Evolutionary conservation across 495 filamentous ascomycete species (phyloP).

Genomic region (Penicillium tannophilum): DNA sequence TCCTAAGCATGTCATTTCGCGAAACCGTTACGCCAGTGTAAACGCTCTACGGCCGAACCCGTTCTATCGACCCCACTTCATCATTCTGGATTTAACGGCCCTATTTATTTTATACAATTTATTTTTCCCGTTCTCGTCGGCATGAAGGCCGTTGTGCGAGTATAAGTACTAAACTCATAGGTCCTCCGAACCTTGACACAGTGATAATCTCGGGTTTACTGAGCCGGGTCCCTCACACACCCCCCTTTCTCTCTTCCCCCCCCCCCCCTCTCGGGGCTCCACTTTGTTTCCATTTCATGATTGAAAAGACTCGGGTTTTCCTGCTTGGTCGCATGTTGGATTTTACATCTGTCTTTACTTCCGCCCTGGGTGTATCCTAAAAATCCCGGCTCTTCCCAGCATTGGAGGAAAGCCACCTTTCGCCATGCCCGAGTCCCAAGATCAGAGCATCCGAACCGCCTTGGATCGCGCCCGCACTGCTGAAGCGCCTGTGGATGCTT

Average conservation of each 20-base stretch:
- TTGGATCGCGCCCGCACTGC: constrained; percentile 70
- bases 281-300: constrained; percentile 29
- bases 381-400: constrained; percentile 3
- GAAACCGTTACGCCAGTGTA: constrained; percentile 45
- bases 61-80: constrained; percentile 23
- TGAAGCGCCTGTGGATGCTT: constrained; percentile 55
- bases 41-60: constrained; percentile 40
- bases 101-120: neutral
- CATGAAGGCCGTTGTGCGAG: constrained; percentile 16
- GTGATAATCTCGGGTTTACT: constrained; percentile 21
- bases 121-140: constrained; percentile 3
- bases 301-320: constrained; percentile 24
- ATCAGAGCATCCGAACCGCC: constrained; percentile 42
- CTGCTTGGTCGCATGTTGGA: constrained; percentile 24
- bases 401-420: neutral
- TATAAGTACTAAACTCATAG: constrained; percentile 9
- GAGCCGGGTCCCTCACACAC: constrained; percentile 9
- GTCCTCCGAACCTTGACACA: constrained; percentile 5
- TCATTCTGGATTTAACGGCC: neutral
- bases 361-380: neutral
- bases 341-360: constrained; percentile 14
- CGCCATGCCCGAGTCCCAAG: constrained; percentile 24
- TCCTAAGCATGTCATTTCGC: constrained; percentile 30
- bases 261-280: constrained; percentile 22
- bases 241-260: neutral